Conservation (phyloP, 768 basidiomycete species). For the Lactarius sanguifluus region DNA sequence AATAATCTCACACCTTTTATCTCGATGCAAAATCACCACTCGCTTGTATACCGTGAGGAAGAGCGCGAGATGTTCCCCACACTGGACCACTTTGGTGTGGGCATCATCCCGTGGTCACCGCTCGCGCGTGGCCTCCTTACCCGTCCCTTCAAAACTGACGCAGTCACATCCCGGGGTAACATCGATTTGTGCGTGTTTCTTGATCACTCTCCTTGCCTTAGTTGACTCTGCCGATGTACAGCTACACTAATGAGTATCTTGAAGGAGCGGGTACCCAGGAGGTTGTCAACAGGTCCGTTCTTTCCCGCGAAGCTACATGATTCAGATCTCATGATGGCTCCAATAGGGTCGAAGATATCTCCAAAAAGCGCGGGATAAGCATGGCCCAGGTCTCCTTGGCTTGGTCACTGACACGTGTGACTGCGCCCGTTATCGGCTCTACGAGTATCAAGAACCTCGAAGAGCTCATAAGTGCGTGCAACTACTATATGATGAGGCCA, state of each 20-base stretch:
- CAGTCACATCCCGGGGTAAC: conserved; percentile 7
- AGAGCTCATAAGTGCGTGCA: conserved; percentile 24
- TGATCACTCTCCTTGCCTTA: not conserved
- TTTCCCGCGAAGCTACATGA: not conserved
- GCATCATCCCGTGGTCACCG: conserved; percentile 28
- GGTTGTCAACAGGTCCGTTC: conserved; percentile 24
- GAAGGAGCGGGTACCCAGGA: conserved; percentile 18
- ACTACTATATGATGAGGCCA: not conserved
- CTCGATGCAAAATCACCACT: conserved; percentile 34
- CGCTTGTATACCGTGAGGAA: conserved; percentile 43
- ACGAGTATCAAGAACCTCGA: conserved; percentile 25
- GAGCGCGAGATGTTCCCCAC: conserved; percentile 40
- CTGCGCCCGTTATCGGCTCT: conserved; percentile 23
- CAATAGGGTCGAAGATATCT: conserved; percentile 42
- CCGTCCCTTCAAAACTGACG: conserved; percentile 17
- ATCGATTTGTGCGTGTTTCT: conserved; percentile 10
- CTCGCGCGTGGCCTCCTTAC: conserved; percentile 27
- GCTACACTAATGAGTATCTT: not conserved
- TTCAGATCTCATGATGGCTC: not conserved
- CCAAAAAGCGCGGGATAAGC: conserved; percentile 39
- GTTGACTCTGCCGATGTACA: not conserved
- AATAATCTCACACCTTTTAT: conserved; percentile 26
- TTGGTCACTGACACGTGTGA: conserved; percentile 29
- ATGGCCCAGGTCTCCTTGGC: conserved; percentile 48
- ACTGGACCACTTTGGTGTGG: conserved; percentile 29